A percentile compares a stretch with the other conserved stretches of the same genome.
phyloP scores from a whole-genome alignment of 2,329 filamentous ascomycete species.

The Fusarium buxicola region DNA sequence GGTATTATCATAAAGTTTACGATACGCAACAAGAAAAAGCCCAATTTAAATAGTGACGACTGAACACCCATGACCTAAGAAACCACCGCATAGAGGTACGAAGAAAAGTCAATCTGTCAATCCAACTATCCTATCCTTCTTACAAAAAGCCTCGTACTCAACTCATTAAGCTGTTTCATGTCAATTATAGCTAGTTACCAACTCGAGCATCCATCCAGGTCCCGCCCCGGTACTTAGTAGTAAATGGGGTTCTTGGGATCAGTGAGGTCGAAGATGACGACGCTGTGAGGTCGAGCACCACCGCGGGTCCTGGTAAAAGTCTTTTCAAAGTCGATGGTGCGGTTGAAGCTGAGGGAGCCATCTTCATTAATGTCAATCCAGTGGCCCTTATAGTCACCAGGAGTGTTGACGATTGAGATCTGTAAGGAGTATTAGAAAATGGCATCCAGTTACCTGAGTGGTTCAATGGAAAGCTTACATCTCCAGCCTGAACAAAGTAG shows the following conservation, averaged over 20 bases:
- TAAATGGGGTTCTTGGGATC: constrained; percentile 64
- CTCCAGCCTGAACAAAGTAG: constrained; percentile 73
- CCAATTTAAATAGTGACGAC: neutral
- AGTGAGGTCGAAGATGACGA: constrained; percentile 67
- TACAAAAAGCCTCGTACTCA: neutral
- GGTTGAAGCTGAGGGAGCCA: constrained; percentile 69
- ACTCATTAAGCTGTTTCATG: neutral
- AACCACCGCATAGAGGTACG: constrained; percentile 6
- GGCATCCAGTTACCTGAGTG: fast-evolving
- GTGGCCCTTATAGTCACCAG: constrained; percentile 70
- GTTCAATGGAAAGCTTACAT: constrained; percentile 45
- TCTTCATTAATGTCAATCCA: constrained; percentile 69
- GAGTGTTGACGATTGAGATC: constrained; percentile 70
- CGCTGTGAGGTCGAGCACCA: constrained; percentile 68
- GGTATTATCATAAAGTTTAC: constrained; percentile 4
- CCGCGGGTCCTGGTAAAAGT: constrained; percentile 64
- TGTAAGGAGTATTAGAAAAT: constrained; percentile 31
- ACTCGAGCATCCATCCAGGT: neutral
- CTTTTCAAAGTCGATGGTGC: constrained; percentile 66
- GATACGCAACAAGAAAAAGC: neutral
- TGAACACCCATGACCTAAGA: neutral
- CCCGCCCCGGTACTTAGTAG: constrained; percentile 49
- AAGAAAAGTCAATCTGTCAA: neutral
- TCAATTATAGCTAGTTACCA: neutral
- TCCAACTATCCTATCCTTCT: neutral